Percentiles rank a stretch among this genome's conserved stretches.
These are phyloP conservation scores for Aspergillus affinis DNA, from an alignment of 495 filamentous ascomycete species.

Conservation along the genomic window DNA sequence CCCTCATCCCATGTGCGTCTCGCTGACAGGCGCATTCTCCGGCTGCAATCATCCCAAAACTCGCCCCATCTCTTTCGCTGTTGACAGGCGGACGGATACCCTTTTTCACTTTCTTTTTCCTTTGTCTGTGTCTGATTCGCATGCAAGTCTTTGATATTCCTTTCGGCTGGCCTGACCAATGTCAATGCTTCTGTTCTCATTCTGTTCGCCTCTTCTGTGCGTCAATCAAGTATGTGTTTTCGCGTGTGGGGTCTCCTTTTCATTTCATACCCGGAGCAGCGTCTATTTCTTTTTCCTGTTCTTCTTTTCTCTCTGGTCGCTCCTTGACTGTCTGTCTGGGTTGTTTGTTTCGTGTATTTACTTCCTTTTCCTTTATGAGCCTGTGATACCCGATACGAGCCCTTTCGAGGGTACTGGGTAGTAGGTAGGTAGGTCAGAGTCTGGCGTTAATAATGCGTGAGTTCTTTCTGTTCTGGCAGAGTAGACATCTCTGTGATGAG, in stretches of 20 bases:
- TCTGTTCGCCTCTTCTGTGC: not conserved
- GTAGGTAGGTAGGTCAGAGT: not conserved
- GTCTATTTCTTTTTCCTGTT: not conserved
- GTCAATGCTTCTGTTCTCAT: not conserved
- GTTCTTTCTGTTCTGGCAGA: too few species aligned
- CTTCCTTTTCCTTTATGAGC: not conserved
- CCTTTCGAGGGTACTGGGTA: not conserved
- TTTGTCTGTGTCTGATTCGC: not conserved
- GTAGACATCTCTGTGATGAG: too few species aligned
- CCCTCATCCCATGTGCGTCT: not conserved
- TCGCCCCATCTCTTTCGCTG: not conserved
- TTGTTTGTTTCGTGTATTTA: not conserved
- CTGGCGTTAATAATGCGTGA: not conserved
- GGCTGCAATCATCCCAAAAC: not conserved
- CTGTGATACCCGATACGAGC: not conserved
- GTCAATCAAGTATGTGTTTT: not conserved
- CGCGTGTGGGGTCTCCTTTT: not conserved
- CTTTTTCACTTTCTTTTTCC: conserved; percentile 1
- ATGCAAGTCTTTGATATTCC: conserved; percentile 8
- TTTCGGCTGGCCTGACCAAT: not conserved
- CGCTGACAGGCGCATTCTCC: not conserved
- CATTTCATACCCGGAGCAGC: not conserved
- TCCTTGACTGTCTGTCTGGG: not conserved
- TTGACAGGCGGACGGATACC: conserved; percentile 11
- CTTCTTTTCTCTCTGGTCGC: not conserved